phyloP scores from a whole-genome alignment of 2,329 filamentous ascomycete species.

The Talaromyces sp. region DNA sequence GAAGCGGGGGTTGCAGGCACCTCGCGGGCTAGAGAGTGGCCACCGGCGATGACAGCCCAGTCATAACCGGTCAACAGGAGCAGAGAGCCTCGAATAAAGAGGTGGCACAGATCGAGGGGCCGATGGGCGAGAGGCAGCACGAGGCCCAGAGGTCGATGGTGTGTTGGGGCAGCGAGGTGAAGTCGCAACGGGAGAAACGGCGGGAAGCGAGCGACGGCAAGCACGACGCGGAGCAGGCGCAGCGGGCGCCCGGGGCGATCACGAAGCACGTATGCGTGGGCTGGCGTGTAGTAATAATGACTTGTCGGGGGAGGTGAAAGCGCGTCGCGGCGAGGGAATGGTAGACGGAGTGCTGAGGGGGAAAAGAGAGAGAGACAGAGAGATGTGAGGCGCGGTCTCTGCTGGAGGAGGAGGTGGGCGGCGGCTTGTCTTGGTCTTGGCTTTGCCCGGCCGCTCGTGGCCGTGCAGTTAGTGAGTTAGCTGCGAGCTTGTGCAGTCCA shows the following conservation, averaged over 20 bases:
- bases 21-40: conserved; percentile 38
- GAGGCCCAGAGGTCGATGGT: conserved; percentile 5
- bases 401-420: conserved; percentile 5
- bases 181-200: conserved; percentile 8
- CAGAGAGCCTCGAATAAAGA: background rate
- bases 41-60: conserved; percentile 31
- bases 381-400: conserved; percentile 8
- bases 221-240: conserved; percentile 11
- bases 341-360: conserved; percentile 7
- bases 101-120: background rate
- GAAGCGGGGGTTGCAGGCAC: conserved; percentile 37
- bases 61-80: conserved; percentile 35
- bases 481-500: background rate
- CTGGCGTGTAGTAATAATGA: background rate
- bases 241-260: conserved; percentile 2
- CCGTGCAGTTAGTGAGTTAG: background rate
- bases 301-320: background rate
- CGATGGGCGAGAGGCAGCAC: background rate
- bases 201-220: conserved; percentile 11
- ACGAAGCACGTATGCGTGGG: background rate
- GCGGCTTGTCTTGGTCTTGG: background rate
- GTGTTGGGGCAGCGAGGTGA: conserved; percentile 4
- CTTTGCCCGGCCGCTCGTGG: background rate
- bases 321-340: background rate
- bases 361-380: background rate